Base-by-base conservation (phyloP, 176 grass and related monocot species). In the Rhynchospora pubera region DNA sequence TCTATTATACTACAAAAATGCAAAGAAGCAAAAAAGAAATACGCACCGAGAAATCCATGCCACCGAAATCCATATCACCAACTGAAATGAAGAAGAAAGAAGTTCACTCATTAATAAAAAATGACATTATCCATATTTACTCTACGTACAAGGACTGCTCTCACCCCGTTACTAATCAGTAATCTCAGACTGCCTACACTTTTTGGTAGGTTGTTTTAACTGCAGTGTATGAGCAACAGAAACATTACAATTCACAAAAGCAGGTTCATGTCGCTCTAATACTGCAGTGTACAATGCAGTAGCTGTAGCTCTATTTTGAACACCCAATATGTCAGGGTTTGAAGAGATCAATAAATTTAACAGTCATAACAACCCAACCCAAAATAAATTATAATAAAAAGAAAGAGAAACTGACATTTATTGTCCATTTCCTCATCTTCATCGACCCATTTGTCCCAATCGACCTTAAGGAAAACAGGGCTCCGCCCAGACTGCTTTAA, bases 401-500 rank as follows among this genome's bases (percentile, higher is more conserved):
- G 13, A 76, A 19, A 78, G 24, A 21, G 19, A 26, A 50, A 51
- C 86, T 86, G 70, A 98, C 96, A 32, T 80, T 88, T 90, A 23
- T 78, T 39, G 3, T 91, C 92, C 39, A 15, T 52, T 30, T 91
- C 92, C 26, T 98, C 96, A 30, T 98, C 96, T 87, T 98, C 96
- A 58, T 98, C 89, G 43, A 94, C 82, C 96, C 96, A 98, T 87
- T 98, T 98, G 79, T 98, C 89, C 96, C 92, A 98, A 80, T 98
- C 92, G 62, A 95, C 96, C 85, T 91, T 98, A 62, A 94, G 74
- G 80, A 91, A 98, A 18, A 91, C 87, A 83, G 91, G 94, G 46
- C 88, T 43, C 59, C 84, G 91, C 72, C 89, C 92, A 61, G 84
- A 83, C 82, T 91, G 84, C 88, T 91, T 94, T 72, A 91, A 83